phyloP scores from a whole-genome alignment of 73 alveolate genomes.

The Paramecium biaurelia region DNA sequence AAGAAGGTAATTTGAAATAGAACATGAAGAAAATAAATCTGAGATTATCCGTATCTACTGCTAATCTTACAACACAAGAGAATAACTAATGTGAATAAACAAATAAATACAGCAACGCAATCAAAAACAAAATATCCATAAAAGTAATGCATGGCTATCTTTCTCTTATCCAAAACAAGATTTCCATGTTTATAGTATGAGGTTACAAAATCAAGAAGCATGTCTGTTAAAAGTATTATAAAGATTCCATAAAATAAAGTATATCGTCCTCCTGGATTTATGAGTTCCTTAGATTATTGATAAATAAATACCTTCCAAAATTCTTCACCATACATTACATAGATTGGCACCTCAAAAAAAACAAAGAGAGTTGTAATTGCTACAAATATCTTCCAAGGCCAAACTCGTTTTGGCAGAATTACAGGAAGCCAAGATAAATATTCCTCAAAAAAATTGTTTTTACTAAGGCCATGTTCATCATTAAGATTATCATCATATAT shows the following conservation, averaged over 20 bases:
- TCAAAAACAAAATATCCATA: constrained; percentile 44
- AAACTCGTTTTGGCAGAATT: neutral
- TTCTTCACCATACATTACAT: neutral
- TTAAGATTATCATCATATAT: neutral
- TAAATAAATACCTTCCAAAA: neutral
- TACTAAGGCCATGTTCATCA: neutral
- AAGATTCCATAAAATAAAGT: constrained; percentile 13
- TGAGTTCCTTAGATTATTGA: neutral
- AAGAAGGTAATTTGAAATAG: constrained; percentile 16
- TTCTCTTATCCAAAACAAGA: neutral
- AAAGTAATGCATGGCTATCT: constrained; percentile 36
- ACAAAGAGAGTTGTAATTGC: neutral
- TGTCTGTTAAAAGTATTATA: neutral
- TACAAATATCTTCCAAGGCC: constrained; percentile 30
- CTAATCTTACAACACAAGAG: neutral
- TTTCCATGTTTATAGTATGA: constrained; percentile 50
- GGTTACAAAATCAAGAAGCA: constrained; percentile 30
- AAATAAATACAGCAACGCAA: neutral
- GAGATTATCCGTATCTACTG: neutral
- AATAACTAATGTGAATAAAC: neutral
- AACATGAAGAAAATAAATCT: neutral
- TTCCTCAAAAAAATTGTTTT: neutral
- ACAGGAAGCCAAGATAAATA: constrained; percentile 22
- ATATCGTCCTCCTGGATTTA: neutral
- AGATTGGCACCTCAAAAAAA: constrained; percentile 7